Percentiles rank a stretch among this genome's conserved stretches.
Evolutionary conservation across 2,329 filamentous ascomycete genomes (phyloP).

Genomic region (Trichoderma breve): DNA sequence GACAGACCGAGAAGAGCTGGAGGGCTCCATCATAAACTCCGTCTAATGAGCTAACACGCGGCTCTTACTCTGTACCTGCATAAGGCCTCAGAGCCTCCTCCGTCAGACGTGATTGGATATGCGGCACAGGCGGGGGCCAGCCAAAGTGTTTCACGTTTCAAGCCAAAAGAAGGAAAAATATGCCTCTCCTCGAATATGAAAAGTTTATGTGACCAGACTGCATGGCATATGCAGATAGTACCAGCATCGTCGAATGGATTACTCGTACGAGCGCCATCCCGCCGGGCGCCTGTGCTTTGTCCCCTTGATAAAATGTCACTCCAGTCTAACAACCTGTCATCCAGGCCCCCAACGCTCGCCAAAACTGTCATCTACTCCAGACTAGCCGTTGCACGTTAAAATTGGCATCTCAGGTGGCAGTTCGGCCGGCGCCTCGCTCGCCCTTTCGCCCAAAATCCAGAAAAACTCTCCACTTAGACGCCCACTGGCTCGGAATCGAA

Average conservation of each 20-base stretch:
- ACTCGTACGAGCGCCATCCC: not conserved
- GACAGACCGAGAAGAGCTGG: not conserved
- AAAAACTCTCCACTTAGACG: not conserved
- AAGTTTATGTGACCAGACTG: not conserved
- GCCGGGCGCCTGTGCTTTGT: not conserved
- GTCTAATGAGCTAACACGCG: not conserved
- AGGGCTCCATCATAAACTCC: not conserved
- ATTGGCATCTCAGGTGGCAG: not conserved
- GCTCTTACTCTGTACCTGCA: constrained; percentile 14
- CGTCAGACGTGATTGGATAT: not conserved
- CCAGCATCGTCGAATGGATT: not conserved
- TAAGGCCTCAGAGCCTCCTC: not conserved
- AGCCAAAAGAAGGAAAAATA: not conserved
- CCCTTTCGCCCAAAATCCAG: not conserved
- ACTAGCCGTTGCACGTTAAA: not conserved
- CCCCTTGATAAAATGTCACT: not conserved
- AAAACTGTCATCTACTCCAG: constrained; percentile 8
- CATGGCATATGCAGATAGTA: not conserved
- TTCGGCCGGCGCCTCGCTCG: not conserved
- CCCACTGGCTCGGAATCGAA: not conserved
- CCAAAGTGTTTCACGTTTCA: not conserved
- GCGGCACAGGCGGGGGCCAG: not conserved
- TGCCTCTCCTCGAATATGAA: not conserved
- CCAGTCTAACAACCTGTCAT: not conserved
- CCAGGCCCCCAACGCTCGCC: not conserved